Percentiles rank a stretch among this genome's conserved stretches.
Evolutionary conservation across 495 filamentous ascomycete species (phyloP).

Genomic region (Pyrenopolyporus hunteri): DNA sequence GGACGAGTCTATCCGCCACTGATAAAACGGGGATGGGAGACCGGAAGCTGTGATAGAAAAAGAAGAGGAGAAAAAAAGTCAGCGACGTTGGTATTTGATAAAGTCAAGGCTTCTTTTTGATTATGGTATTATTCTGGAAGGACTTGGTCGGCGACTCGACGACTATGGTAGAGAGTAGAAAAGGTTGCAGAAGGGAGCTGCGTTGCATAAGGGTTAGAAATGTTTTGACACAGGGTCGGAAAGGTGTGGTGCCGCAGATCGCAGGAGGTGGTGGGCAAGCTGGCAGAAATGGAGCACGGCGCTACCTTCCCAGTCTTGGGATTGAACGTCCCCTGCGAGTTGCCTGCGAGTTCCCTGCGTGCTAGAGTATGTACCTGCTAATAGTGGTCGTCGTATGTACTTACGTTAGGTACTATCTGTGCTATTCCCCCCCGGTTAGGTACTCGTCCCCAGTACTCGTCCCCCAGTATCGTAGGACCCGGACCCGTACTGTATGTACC

Average conservation of each 20-base stretch:
- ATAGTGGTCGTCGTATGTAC: too few species aligned
- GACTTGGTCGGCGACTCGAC: slow-evolving; percentile 12
- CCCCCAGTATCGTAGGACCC: slow-evolving; percentile 7
- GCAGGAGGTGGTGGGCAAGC: slow-evolving; percentile 46
- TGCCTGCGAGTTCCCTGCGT: too few species aligned
- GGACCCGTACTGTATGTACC: slow-evolving; percentile 4
- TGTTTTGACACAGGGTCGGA: slow-evolving; percentile 48
- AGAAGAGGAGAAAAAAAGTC: slow-evolving; percentile 6
- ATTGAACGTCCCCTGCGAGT: too few species aligned
- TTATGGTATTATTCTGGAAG: slow-evolving; percentile 18
- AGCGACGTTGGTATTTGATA: slow-evolving; percentile 21
- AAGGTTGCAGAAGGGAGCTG: slow-evolving; percentile 32
- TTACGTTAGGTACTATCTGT: too few species aligned
- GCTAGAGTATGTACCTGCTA: too few species aligned
- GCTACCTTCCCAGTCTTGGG: slow-evolving; percentile 26
- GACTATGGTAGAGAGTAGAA: slow-evolving; percentile 18
- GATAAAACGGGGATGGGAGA: slow-evolving; percentile 25
- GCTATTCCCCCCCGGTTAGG: too few species aligned
- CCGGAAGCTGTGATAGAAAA: neutral
- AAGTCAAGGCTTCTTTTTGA: neutral
- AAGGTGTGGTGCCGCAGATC: slow-evolving; percentile 48
- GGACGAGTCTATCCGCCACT: slow-evolving; percentile 1
- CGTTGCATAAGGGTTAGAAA: slow-evolving; percentile 50
- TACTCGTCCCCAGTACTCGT: neutral
- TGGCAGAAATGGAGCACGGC: slow-evolving; percentile 22